Conservation (phyloP, 176 grass and related monocot genomes). For the Bromus sterilis region DNA sequence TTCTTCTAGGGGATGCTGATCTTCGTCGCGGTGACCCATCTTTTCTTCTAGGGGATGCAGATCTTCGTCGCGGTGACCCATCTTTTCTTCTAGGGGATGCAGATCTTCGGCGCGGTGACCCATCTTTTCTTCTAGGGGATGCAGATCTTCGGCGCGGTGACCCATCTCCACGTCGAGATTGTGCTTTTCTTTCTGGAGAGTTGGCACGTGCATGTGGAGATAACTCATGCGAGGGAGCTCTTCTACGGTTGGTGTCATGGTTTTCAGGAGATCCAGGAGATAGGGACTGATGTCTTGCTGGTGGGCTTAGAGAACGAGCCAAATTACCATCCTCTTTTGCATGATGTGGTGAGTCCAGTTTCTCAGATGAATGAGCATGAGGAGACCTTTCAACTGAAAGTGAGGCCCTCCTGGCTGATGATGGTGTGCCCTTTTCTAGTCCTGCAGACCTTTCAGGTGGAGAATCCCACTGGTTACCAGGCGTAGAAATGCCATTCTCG, state of each 20-base stretch:
- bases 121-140: slow-evolving; percentile 28
- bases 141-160: slow-evolving; percentile 32
- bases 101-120: neutral
- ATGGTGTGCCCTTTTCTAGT: slow-evolving; percentile 35
- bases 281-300: slow-evolving; percentile 15
- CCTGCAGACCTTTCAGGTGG: slow-evolving; percentile 33
- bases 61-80: slow-evolving; percentile 1
- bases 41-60: slow-evolving; percentile 33
- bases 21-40: neutral
- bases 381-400: slow-evolving; percentile 32
- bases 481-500: slow-evolving; percentile 29
- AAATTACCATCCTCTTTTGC: slow-evolving; percentile 24
- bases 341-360: slow-evolving; percentile 11
- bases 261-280: slow-evolving; percentile 62
- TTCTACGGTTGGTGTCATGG: slow-evolving; percentile 25
- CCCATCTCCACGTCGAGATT: slow-evolving; percentile 28
- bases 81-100: slow-evolving; percentile 5
- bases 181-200: slow-evolving; percentile 30
- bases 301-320: slow-evolving; percentile 32
- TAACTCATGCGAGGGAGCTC: slow-evolving; percentile 38
- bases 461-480: slow-evolving; percentile 26
- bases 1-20: neutral
- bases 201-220: slow-evolving; percentile 26
- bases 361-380: slow-evolving; percentile 20
- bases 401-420: slow-evolving; percentile 30